A percentile compares a stretch with the other conserved stretches of the same genome.
Conservation (phyloP, 495 filamentous ascomycete genomes). For the Terfezia boudieri region DNA sequence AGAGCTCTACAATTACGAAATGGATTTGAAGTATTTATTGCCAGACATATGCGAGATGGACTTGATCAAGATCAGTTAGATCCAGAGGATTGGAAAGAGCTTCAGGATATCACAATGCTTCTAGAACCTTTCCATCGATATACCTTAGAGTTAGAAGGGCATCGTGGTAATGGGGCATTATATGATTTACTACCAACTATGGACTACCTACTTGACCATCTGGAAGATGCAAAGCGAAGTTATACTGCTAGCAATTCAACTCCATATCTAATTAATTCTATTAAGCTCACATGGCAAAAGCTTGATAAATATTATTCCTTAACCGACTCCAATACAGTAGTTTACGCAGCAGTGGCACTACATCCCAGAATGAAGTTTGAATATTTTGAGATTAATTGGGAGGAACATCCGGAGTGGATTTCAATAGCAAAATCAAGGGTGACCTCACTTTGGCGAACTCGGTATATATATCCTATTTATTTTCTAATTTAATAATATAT, state of each 20-base stretch:
- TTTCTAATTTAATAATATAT: too few relatives aligned
- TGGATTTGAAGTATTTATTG: background rate
- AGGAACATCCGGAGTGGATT: constrained; percentile 1
- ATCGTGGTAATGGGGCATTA: background rate
- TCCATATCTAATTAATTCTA: background rate
- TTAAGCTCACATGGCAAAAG: constrained; percentile 1
- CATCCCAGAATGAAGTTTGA: constrained; percentile 4
- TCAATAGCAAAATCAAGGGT: background rate
- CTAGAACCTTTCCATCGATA: constrained; percentile 1
- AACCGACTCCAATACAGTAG: background rate
- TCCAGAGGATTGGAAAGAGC: constrained; percentile 1
- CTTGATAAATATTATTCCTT: constrained; percentile 1
- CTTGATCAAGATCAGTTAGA: constrained; percentile 1
- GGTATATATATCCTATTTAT: too few relatives aligned
- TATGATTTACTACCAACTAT: constrained; percentile 1
- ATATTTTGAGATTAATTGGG: constrained; percentile 2
- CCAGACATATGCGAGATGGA: background rate
- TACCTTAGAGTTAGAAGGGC: background rate
- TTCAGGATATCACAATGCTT: constrained; percentile 1
- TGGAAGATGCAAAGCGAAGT: background rate
- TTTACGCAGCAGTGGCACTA: background rate
- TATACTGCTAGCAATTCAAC: background rate
- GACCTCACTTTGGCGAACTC: too few relatives aligned
- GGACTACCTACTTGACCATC: background rate
- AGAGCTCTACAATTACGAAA: constrained; percentile 2